A percentile compares a stretch with the other conserved stretches of the same genome.
Evolutionary conservation across 192 early-diverging fungal species (phyloP).

Genomic region (Coemansia sp.): DNA sequence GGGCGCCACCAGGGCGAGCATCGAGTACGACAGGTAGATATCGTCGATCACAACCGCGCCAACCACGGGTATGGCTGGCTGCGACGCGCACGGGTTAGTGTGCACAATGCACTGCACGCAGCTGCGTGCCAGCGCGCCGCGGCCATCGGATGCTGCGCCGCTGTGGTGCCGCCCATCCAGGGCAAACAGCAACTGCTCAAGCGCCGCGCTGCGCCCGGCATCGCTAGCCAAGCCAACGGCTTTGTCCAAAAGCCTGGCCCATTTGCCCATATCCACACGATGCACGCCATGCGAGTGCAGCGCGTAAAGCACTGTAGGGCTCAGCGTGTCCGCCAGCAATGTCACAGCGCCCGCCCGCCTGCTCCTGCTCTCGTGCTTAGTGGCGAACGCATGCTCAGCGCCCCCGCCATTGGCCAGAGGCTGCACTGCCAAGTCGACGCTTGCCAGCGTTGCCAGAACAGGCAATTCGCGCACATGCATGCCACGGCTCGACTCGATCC

Average conservation of each 20-base stretch:
- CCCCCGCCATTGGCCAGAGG: slow-evolving; percentile 16
- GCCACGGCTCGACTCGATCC: slow-evolving; percentile 22
- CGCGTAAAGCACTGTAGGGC: slow-evolving; percentile 66
- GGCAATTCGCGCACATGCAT: slow-evolving; percentile 35
- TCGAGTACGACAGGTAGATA: slow-evolving; percentile 71
- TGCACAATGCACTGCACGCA: slow-evolving; percentile 50
- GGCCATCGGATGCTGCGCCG: background rate
- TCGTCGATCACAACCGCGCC: slow-evolving; percentile 67
- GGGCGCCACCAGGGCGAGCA: slow-evolving; percentile 62
- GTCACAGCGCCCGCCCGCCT: slow-evolving; percentile 42
- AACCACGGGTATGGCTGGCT: slow-evolving; percentile 51
- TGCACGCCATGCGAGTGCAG: slow-evolving; percentile 75
- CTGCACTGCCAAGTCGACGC: slow-evolving; percentile 52
- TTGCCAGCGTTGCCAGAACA: slow-evolving; percentile 60
- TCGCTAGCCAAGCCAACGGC: slow-evolving; percentile 36
- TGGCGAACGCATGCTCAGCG: background rate
- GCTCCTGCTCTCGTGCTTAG: background rate
- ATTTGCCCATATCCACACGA: slow-evolving; percentile 61
- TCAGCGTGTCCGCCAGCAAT: slow-evolving; percentile 63
- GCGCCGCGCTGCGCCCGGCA: slow-evolving; percentile 15
- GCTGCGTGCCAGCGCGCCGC: slow-evolving; percentile 17
- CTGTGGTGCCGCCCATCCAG: slow-evolving; percentile 22
- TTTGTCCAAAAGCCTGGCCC: slow-evolving; percentile 47
- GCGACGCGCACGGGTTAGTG: slow-evolving; percentile 26
- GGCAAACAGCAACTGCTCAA: slow-evolving; percentile 27